A percentile compares a stretch with the other conserved stretches of the same genome.
Evolutionary conservation across 2,329 filamentous ascomycete species (phyloP).

Genomic region (Hypoxylon sp.): DNA sequence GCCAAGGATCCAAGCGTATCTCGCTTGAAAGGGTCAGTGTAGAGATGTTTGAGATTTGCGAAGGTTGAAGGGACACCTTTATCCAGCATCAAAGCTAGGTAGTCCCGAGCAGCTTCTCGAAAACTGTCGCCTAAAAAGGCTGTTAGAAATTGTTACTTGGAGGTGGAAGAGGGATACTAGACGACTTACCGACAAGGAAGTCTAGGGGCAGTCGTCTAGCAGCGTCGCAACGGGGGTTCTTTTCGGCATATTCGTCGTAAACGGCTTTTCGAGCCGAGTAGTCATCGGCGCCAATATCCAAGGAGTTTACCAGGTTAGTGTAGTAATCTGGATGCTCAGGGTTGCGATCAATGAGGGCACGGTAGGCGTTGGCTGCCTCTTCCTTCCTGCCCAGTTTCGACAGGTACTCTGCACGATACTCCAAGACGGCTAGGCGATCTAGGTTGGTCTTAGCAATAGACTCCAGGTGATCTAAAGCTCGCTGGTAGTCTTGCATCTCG

Average conservation of each 20-base stretch:
- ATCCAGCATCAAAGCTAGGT: slow-evolving; percentile 86
- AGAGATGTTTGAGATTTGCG: slow-evolving; percentile 95
- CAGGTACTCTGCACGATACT: slow-evolving; percentile 87
- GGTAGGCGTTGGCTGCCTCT: slow-evolving; percentile 86
- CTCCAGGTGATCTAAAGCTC: slow-evolving; percentile 89
- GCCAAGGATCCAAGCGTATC: slow-evolving; percentile 81
- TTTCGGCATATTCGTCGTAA: slow-evolving; percentile 85
- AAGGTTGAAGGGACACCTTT: slow-evolving; percentile 97
- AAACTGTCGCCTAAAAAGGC: slow-evolving; percentile 77
- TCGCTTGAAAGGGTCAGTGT: slow-evolving; percentile 82
- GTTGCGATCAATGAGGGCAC: slow-evolving; percentile 85
- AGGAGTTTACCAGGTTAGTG: slow-evolving; percentile 76
- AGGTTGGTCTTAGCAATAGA: slow-evolving; percentile 80
- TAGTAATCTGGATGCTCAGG: slow-evolving; percentile 91
- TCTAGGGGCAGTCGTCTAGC: slow-evolving; percentile 88
- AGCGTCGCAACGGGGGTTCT: slow-evolving; percentile 86
- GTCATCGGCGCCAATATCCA: slow-evolving; percentile 73
- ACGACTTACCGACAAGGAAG: slow-evolving; percentile 78
- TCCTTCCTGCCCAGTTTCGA: slow-evolving; percentile 80
- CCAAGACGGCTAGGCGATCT: slow-evolving; percentile 87
- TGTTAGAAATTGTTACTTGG: slow-evolving; percentile 7
- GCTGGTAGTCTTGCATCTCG: slow-evolving; percentile 84
- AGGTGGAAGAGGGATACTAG: background rate
- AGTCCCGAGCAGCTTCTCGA: slow-evolving; percentile 79
- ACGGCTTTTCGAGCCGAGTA: slow-evolving; percentile 75